phyloP scores from a whole-genome alignment of 345 rosid species.

The Turritis glabra region DNA sequence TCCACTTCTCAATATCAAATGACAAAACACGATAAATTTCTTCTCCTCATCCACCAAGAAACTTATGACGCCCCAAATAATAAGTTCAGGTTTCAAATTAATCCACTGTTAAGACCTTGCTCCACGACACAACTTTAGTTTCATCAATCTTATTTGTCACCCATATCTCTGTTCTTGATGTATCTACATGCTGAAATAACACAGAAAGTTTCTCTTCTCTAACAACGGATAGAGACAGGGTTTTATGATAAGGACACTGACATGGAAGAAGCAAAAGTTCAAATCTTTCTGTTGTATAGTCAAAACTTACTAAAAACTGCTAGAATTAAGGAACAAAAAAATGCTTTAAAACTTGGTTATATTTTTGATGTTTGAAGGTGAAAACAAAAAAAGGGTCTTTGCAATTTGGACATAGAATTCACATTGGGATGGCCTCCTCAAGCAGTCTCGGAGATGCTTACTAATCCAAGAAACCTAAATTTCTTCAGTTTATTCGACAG shows the following conservation, averaged over 20 bases:
- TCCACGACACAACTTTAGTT: background rate
- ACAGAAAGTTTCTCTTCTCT: background rate
- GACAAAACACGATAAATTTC: background rate
- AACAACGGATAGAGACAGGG: background rate
- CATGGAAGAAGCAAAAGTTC: background rate
- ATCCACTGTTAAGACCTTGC: background rate
- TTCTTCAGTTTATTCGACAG: background rate
- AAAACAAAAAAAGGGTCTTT: background rate
- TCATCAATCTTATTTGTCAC: background rate
- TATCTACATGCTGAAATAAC: background rate
- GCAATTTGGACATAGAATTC: constrained; percentile 13
- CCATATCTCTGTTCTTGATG: background rate
- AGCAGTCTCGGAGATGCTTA: background rate
- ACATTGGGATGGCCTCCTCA: constrained; percentile 24
- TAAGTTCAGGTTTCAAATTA: background rate
- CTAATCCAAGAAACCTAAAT: background rate
- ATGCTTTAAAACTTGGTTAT: no score
- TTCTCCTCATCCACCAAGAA: background rate
- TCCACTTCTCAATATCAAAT: no score
- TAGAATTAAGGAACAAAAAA: background rate
- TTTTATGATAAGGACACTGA: no score
- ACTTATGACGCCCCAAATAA: no score
- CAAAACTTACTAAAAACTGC: background rate
- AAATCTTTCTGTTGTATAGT: background rate
- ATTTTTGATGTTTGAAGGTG: background rate